Evolutionary conservation across 805 yeast species (phyloP).

Genomic region (Hanseniaspora clermontiae): DNA sequence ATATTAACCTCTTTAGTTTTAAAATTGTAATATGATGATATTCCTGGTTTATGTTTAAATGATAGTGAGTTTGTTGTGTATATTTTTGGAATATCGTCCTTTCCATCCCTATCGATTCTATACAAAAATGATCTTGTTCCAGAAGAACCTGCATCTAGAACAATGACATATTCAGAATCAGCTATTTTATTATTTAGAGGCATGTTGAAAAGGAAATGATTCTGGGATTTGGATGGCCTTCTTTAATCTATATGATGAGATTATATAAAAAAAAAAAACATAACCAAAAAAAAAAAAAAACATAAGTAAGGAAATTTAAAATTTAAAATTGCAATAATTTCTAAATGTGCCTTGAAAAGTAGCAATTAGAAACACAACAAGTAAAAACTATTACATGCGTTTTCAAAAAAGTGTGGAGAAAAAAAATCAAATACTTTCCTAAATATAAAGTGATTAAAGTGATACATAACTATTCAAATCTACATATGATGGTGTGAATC

Average conservation of each 20-base stretch:
- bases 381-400: too few relatives aligned
- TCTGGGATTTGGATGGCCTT: background rate
- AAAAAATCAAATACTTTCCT: background rate
- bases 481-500: background rate
- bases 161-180: constrained; percentile 55
- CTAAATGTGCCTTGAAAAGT: too few relatives aligned
- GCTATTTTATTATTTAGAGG: background rate
- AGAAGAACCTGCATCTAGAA: constrained; percentile 89
- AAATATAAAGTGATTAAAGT: background rate
- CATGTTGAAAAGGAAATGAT: background rate
- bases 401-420: background rate
- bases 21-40: constrained; percentile 36
- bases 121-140: constrained; percentile 84
- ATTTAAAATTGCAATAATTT: too few relatives aligned
- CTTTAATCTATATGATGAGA: too few relatives aligned
- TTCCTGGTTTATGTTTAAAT: constrained; percentile 66
- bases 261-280: too few relatives aligned
- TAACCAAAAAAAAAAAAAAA: too few relatives aligned
- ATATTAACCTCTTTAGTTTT: constrained; percentile 4
- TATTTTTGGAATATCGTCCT: constrained; percentile 56
- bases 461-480: background rate
- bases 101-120: constrained; percentile 25
- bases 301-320: too few relatives aligned
- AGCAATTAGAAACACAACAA: too few relatives aligned
- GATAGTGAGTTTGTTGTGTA: constrained; percentile 57